Evolutionary conservation across 1,284 basidiomycete species (phyloP), one percentile per base, ranked within the genome.

Genomic region (Cryptococcus sp.): DNA sequence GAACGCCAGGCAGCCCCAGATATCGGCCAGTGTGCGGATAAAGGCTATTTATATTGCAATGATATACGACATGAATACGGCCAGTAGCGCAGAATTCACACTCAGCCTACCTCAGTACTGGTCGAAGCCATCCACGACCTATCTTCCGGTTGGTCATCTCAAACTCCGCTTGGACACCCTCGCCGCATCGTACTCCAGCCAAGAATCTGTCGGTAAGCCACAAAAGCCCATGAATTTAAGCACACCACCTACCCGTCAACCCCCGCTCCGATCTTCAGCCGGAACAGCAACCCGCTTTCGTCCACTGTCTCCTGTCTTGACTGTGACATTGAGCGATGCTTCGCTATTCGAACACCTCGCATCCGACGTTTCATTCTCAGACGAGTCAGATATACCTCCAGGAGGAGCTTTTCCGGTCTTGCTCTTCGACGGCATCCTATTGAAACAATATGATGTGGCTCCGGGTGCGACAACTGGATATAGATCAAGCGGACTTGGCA

Each of bases 331-430:
- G 8, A 45, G 58, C 1, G 70, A 71, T 15, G 52, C 65, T 0
- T 65, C 76, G 4, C 44, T 73, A 5, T 69, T 79, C 54, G 71
- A 75, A 53, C 67, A 74, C 50, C 58, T 79, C 13, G 63, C 72
- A 10, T 38, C 56, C 1, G 63, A 61, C 37, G 46, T 67, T 2
- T 54, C 66, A 0, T 43, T 50, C 25, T 37, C 45, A 5, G 54
- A 60, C 6, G 56, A 64, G 3, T 50, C 57, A 4, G 70, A 68
- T 26, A n/a, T 53, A n/a, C 58, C 71, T 3, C 76, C 75, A 1
- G 70, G 73, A 4, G 72, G 70, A 20, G 58, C 66, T 0, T 74
- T 73, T 45, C 78, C 79, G 1, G 70, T 79, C 0, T 44, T 79
- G 16, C 61, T 79, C 17, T 76, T 78, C 39, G 78, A 79, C 53